These are phyloP conservation scores for Tulasnella calospora DNA, from an alignment of 768 basidiomycete species.

Conservation along the genomic window DNA sequence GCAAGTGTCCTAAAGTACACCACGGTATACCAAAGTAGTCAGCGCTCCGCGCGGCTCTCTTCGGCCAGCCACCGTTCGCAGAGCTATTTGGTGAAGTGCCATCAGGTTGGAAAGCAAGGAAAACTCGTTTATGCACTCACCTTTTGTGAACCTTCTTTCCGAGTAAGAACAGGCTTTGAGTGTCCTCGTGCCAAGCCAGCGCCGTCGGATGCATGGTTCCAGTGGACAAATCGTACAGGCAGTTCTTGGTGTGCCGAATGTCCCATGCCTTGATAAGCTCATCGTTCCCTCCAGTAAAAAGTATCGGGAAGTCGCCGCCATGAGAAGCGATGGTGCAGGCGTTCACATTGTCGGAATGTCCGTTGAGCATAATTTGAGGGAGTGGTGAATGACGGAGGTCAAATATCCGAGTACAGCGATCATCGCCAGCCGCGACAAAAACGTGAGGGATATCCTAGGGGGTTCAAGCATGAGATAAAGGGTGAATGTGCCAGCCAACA, in stretches of 20 bases:
- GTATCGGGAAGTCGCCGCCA: slow-evolving; percentile 3
- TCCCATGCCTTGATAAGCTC: slow-evolving; percentile 18
- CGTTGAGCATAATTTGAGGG: slow-evolving; percentile 14
- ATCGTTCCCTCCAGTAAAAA: slow-evolving; percentile 14
- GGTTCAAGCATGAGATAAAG: neutral
- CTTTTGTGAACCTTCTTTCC: neutral
- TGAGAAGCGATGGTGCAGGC: slow-evolving; percentile 14
- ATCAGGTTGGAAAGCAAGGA: neutral
- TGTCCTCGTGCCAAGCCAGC: slow-evolving; percentile 6
- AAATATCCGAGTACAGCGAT: slow-evolving; percentile 3
- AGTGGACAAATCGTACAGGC: slow-evolving; percentile 13
- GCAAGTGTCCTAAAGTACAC: neutral
- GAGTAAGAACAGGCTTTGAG: neutral
- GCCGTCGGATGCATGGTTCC: neutral
- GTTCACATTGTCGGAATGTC: neutral
- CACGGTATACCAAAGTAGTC: slow-evolving; percentile 16
- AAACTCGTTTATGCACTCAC: neutral
- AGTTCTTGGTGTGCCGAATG: slow-evolving; percentile 12
- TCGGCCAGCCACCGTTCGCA: neutral
- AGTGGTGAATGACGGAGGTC: slow-evolving; percentile 12
- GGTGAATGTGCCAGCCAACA: neutral
- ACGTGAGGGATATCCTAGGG: slow-evolving; percentile 1
- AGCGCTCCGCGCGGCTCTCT: neutral
- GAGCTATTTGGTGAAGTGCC: neutral
- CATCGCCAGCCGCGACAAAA: slow-evolving; percentile 13